Base-by-base conservation (phyloP, 2,329 filamentous ascomycete species). In the Purpureocillium lavendulum region DNA sequence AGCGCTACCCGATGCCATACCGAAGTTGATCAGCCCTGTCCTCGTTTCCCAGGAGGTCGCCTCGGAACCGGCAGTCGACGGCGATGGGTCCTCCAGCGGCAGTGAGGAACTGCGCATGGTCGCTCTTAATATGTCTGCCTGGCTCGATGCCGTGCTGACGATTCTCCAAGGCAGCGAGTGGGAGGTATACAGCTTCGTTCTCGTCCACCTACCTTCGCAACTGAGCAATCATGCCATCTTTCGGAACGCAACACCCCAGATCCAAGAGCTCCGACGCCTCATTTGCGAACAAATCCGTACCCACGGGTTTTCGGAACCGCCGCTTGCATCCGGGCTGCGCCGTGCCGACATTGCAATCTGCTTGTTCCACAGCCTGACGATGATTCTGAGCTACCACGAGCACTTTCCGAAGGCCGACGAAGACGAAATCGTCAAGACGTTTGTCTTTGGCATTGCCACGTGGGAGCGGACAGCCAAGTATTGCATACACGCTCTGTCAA, bases 401-500 rank as follows among this genome's bases (percentile, higher is more conserved):
- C 75, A 87, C 49, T 94, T 94, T 56, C 73, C 80, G 39, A 89
- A 89, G 54, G 75, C 76, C 24, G 88, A 97, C 51, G 83, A 94
- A 57, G 89, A 96, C 52, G 87, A 94, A 31, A 80, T 95, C 29
- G 87, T 95, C 18, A 81, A 82, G 47, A 80, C 86, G 0, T 96
- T 98, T 55, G 79, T 94, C 49, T 75, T 84, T 40, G 90, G 90
- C 2, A 86, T 97, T 42, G 79, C 82, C 10, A 80, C 80, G 2
- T 88, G 83, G 75, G 88, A 95, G 52, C 77, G 84, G 46, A 94
- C 87, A 40, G 87, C 88, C 15, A 92, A 89, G 54, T 85, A 81
- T 45, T 98, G 92, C 61, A 95, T 98, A 39, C 90, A 98, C 58
- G 90, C 90, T 1, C 69, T 98, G 15, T 89, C 88, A 0, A 84